Base-by-base conservation (phyloP, 805 yeast species). In the Sungouiella blattae region DNA sequence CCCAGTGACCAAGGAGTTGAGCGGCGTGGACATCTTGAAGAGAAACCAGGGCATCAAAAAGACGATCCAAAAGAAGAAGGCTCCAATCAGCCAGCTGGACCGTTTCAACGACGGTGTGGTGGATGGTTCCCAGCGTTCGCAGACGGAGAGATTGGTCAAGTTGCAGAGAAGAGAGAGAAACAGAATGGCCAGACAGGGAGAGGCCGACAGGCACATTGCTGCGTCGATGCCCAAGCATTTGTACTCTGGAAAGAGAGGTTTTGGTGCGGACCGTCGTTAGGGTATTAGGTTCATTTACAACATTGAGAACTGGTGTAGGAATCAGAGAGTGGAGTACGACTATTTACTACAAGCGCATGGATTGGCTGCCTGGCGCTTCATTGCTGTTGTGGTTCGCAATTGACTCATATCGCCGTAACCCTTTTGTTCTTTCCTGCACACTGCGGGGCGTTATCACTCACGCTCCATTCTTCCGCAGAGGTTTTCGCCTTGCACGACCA, bases 221-320 rank as follows among this genome's bases (percentile, higher is more conserved):
- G 93, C 85, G 34, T 70, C 86, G 43, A 64, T 86, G 69, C 96
- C 97, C 46, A 91, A 89, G 73, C 98, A 93, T 69, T 73, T 93
- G 75, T 85, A 83, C 72, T 69, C 87, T 53, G 99, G 99, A 69
- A 93, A 93, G 77, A 81, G 98, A 69, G 95, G 97, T 72, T 80
- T 78, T 55, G 97, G 97, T 63, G 83, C 87, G 46, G 95, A 87
- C 63, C 77, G 85, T 68, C 91, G 98, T 74, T 87, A 72, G 53
- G 31, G 18, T 24, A 13, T 28, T 28, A 18, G 31, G 18, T 28
- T 7, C 31, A 28, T 28, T 18, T 28, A 28, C 29, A 27, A 27
- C 17, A 27, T 27, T 27, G 29, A 27, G 17, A 16, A 11, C 29
- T 16, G 29, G 17, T 27, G 17, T 20, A 27, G 13, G 16, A 27